Evolutionary conservation across 192 early-diverging fungal species (phyloP), one percentile per base, ranked within the genome.

Genomic region (Paraglomus occultum): DNA sequence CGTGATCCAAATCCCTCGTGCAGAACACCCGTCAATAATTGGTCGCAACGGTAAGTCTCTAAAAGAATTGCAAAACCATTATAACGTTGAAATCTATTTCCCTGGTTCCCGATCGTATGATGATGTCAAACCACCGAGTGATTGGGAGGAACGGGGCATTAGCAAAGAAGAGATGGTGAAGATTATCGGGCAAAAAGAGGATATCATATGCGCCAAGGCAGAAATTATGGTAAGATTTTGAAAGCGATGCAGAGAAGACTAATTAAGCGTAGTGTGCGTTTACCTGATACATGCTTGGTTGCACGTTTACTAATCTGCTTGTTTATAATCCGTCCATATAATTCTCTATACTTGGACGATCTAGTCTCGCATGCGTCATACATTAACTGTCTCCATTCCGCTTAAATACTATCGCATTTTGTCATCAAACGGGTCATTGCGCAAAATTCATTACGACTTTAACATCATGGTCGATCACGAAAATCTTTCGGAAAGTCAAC

Each of bases 21-120:
- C 84, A 11, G 82, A 94, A 52, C 92, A 95, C 72, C 84, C 88
- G 12, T 81, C 84, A 48, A 76, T 97, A 46, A 97, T 95, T 69
- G 95, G 95, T 11, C 85, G 88, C 44, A 84, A 82, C 51, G 94
- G 93, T 40, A 70, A 82, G 8, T 73, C 82, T 20, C 88, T 97
- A 65, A 86, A 85, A 71, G 81, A 86, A 45, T 79, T 95, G 62
- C 85, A 91, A 80, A 82, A 79, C 14, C 68, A 77, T 22, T 88
- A 87, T 74, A 79, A 80, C 12, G 88, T 91, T 46, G 82, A 83
- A 63, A 88, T 89, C 54, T 75, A 87, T 64, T 85, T 91, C 78
- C 84, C 85, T 22, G 80, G 80, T 58, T 58, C 62, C 48, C 23
- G 73, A 23, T 11, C 49, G 9, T 51, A 54, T 42, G 7, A 70